A percentile compares a stretch with the other conserved stretches of the same genome.
These are phyloP conservation scores for Naganishia albida DNA, from an alignment of 1,284 basidiomycete species.

Conservation along the genomic window DNA sequence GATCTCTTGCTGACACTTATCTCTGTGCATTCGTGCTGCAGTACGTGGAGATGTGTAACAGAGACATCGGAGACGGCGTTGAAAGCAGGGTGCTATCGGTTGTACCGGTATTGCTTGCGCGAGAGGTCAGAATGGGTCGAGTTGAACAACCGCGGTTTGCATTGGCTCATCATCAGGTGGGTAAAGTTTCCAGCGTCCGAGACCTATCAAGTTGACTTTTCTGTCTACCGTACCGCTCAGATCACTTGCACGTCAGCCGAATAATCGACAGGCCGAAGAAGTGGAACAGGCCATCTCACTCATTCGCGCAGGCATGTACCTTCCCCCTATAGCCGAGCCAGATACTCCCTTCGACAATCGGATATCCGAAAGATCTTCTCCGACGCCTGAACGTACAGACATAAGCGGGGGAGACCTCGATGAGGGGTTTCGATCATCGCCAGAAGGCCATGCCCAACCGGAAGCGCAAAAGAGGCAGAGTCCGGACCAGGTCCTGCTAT, in stretches of 20 bases:
- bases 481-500: neutral
- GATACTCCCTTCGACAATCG: neutral
- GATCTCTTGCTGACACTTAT: too few species aligned
- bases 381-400: conserved; percentile 25
- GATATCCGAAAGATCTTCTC: conserved; percentile 21
- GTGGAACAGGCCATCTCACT: conserved; percentile 94
- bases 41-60: conserved; percentile 71
- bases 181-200: conserved; percentile 37
- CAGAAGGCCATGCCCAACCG: neutral
- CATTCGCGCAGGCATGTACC: conserved; percentile 73
- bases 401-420: too few species aligned
- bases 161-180: conserved; percentile 86
- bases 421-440: too few species aligned
- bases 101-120: conserved; percentile 77
- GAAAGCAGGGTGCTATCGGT: conserved; percentile 81
- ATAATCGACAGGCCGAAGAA: conserved; percentile 70
- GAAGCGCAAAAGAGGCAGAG: neutral
- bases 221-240: conserved; percentile 64
- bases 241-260: conserved; percentile 57
- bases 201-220: conserved; percentile 20
- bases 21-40: conserved; percentile 44
- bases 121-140: conserved; percentile 59
- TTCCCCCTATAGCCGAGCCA: conserved; percentile 37
- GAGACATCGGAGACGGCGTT: conserved; percentile 73
- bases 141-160: conserved; percentile 59